These are phyloP conservation scores for Colletotrichum karsti DNA, from an alignment of 2,329 filamentous ascomycete species.

Conservation along the genomic window DNA sequence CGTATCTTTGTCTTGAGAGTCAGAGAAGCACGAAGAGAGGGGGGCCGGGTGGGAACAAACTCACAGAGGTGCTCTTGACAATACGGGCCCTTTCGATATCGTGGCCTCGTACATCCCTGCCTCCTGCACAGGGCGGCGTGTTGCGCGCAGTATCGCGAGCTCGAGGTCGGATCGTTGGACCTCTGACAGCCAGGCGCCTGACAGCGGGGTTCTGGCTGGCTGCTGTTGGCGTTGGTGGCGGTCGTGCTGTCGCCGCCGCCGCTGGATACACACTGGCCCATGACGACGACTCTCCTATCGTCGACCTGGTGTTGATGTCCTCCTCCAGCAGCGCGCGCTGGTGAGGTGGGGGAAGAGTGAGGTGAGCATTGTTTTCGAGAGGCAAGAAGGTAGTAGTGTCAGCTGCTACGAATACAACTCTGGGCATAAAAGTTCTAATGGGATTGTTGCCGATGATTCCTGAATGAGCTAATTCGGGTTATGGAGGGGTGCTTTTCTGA, in stretches of 20 bases:
- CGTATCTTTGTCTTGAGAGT: slow-evolving; percentile 20
- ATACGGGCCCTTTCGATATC: slow-evolving; percentile 21
- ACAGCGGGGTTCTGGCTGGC: slow-evolving; percentile 8
- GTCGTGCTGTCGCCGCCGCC: not conserved
- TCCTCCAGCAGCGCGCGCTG: slow-evolving; percentile 26
- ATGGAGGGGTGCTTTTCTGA: not conserved
- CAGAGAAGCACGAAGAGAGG: not conserved
- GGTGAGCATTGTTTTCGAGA: slow-evolving; percentile 14
- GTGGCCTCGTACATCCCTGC: slow-evolving; percentile 18
- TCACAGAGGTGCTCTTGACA: slow-evolving; percentile 27
- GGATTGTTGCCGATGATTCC: slow-evolving; percentile 12
- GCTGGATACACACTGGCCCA: slow-evolving; percentile 27
- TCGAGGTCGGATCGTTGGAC: not conserved
- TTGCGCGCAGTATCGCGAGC: slow-evolving; percentile 22
- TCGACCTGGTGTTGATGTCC: slow-evolving; percentile 7
- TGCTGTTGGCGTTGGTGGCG: not conserved
- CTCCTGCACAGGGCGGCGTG: slow-evolving; percentile 17
- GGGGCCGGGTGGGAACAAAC: slow-evolving; percentile 1
- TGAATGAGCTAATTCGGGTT: slow-evolving; percentile 8
- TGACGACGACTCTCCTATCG: slow-evolving; percentile 11
- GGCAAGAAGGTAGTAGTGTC: not conserved
- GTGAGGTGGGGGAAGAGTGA: slow-evolving; percentile 8
- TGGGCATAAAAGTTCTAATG: slow-evolving; percentile 2
- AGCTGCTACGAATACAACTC: slow-evolving; percentile 2
- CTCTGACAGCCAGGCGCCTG: slow-evolving; percentile 17